These are phyloP conservation scores for Lentinula guzmanii DNA, from an alignment of 768 basidiomycete species.

Conservation along the genomic window DNA sequence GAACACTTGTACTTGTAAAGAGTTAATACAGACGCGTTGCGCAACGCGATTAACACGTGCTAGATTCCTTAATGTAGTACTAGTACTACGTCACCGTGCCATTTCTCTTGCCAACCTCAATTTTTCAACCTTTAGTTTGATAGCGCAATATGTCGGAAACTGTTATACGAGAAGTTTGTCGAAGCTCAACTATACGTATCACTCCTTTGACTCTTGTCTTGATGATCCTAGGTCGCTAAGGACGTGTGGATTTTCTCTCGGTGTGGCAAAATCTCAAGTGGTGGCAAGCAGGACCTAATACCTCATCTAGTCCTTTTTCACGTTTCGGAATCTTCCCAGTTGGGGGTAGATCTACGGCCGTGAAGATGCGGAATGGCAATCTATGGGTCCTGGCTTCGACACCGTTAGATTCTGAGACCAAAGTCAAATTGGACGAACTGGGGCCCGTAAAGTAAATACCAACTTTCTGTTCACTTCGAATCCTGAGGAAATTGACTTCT, in stretches of 20 bases:
- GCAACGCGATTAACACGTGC: neutral
- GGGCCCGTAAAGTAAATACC: slow-evolving; percentile 60
- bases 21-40: neutral
- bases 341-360: slow-evolving; percentile 80
- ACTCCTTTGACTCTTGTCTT: neutral
- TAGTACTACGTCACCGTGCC: neutral
- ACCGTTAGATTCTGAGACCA: slow-evolving; percentile 61
- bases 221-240: slow-evolving; percentile 32
- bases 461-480: neutral
- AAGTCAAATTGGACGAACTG: slow-evolving; percentile 50
- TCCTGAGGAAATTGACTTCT: neutral
- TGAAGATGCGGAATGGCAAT: slow-evolving; percentile 59
- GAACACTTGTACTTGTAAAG: neutral
- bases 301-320: slow-evolving; percentile 49
- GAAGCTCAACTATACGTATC: neutral
- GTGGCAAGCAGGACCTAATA: neutral
- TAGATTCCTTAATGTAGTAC: no score
- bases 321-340: slow-evolving; percentile 65
- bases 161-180: slow-evolving; percentile 36
- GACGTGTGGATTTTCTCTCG: slow-evolving; percentile 64
- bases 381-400: slow-evolving; percentile 82
- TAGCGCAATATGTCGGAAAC: slow-evolving; percentile 3
- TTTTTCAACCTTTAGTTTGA: neutral
- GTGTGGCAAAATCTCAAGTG: slow-evolving; percentile 22
- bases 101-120: neutral